Conservation (phyloP, 2,329 filamentous ascomycete species). For the Colletotrichum somersetense region DNA sequence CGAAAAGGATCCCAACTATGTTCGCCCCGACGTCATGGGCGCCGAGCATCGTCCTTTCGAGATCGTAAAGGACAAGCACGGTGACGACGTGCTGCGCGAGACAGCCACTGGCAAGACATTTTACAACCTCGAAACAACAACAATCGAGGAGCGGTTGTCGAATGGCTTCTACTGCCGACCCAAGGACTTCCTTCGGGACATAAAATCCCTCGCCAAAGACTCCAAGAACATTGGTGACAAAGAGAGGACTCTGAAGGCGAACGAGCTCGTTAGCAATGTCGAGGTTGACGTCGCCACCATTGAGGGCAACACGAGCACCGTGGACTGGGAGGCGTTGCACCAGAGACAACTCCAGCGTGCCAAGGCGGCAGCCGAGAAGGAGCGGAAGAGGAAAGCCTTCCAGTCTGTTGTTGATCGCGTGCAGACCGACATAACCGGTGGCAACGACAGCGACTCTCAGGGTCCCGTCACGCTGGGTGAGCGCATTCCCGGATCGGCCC, state of each 20-base stretch:
- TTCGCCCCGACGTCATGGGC: conserved; percentile 68
- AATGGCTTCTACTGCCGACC: conserved; percentile 96
- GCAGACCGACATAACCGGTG: conserved; percentile 63
- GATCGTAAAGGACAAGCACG: conserved; percentile 82
- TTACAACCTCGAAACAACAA: conserved; percentile 93
- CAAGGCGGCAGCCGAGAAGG: conserved; percentile 69
- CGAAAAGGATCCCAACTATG: conserved; percentile 81
- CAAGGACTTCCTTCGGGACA: conserved; percentile 89
- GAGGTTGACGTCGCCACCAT: conserved; percentile 91
- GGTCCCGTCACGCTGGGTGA: conserved; percentile 74
- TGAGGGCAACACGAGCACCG: conserved; percentile 73
- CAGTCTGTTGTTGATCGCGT: conserved; percentile 66
- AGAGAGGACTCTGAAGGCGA: conserved; percentile 86
- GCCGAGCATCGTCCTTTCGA: conserved; percentile 80
- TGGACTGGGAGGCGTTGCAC: conserved; percentile 88
- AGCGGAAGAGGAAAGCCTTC: conserved; percentile 72
- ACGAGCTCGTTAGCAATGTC: conserved; percentile 92
- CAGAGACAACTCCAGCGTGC: conserved; percentile 76
- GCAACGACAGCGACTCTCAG: conserved; percentile 66
- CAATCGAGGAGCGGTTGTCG: conserved; percentile 94
- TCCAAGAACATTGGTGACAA: conserved; percentile 85
- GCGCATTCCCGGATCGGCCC: conserved; percentile 67
- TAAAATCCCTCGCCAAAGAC: conserved; percentile 87
- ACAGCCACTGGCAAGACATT: conserved; percentile 85
- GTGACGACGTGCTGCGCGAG: conserved; percentile 81